Evolutionary conservation across 257 asterid species (phyloP).

Genomic region (Salvia hispanica): DNA sequence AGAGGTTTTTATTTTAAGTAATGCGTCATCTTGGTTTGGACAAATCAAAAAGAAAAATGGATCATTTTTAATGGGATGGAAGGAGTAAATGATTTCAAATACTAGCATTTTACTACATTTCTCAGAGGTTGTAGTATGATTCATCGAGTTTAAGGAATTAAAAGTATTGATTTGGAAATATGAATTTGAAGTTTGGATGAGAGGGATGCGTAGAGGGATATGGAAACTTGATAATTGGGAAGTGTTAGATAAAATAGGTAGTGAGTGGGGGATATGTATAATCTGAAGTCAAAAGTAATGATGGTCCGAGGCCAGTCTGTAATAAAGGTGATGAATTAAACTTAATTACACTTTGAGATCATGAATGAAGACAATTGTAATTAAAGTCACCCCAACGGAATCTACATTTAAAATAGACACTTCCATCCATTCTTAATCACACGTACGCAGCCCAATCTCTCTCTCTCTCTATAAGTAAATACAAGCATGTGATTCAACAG

Average conservation of each 20-base stretch:
- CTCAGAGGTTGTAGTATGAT: no score
- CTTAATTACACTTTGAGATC: conserved; percentile 37
- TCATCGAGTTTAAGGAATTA: no score
- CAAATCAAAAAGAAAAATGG: no score
- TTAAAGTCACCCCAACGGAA: conserved; percentile 52
- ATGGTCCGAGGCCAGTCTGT: conserved; percentile 22
- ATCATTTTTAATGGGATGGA: no score
- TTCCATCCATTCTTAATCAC: conserved; percentile 64
- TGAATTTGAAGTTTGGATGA: no score
- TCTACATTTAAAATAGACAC: conserved; percentile 50
- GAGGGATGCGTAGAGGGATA: background rate
- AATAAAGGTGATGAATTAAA: conserved; percentile 26
- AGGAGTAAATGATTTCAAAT: no score
- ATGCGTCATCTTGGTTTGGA: no score
- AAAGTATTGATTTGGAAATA: no score
- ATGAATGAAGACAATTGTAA: conserved; percentile 58
- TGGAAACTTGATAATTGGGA: conserved; percentile 35
- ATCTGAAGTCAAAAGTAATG: background rate
- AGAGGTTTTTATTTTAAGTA: no score
- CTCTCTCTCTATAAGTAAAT: no score
- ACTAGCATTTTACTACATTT: no score
- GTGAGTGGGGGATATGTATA: background rate
- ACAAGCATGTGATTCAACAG: conserved; percentile 38
- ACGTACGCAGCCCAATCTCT: conserved; percentile 56
- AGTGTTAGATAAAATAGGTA: conserved; percentile 17